phyloP scores from a whole-genome alignment of 179 eudicot species.

The Amaranthus tricolor region DNA sequence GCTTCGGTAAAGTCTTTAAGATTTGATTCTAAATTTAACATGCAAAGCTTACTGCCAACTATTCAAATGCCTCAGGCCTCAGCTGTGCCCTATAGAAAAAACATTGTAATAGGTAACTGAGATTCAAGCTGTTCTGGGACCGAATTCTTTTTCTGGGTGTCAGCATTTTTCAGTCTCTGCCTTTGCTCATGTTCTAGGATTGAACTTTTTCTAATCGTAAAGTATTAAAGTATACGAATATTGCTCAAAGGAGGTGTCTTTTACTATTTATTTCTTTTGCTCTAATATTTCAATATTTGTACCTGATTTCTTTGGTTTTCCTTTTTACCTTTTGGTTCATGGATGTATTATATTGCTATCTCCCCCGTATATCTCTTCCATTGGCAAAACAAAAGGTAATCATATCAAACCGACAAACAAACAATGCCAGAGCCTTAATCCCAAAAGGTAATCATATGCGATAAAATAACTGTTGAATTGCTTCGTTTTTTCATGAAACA shows the following conservation, averaged over 20 bases:
- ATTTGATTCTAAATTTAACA: not conserved
- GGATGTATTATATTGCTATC: not conserved
- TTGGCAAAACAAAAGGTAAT: not conserved
- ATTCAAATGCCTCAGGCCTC: not conserved
- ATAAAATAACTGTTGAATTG: not conserved
- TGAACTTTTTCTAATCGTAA: not conserved
- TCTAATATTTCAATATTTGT: not conserved
- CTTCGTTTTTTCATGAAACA: not conserved
- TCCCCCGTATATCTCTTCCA: not conserved
- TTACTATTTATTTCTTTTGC: not conserved
- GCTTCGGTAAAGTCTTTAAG: not conserved
- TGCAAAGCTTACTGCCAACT: conserved; percentile 3
- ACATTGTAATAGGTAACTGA: not conserved
- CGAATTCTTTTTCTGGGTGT: not conserved
- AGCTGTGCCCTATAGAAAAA: not conserved
- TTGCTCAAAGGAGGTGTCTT: not conserved
- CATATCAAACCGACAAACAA: too few species aligned
- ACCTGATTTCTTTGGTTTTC: not conserved
- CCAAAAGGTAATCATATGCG: too few species aligned
- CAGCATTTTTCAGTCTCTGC: not conserved
- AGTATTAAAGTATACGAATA: not conserved
- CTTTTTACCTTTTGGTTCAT: not conserved
- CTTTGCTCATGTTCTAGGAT: not conserved
- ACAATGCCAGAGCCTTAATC: too few species aligned
- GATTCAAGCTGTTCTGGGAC: not conserved